Evolutionary conservation across 2,329 filamentous ascomycete species (phyloP), one percentile per base, ranked within the genome.

Genomic region (Hortaea werneckii): DNA sequence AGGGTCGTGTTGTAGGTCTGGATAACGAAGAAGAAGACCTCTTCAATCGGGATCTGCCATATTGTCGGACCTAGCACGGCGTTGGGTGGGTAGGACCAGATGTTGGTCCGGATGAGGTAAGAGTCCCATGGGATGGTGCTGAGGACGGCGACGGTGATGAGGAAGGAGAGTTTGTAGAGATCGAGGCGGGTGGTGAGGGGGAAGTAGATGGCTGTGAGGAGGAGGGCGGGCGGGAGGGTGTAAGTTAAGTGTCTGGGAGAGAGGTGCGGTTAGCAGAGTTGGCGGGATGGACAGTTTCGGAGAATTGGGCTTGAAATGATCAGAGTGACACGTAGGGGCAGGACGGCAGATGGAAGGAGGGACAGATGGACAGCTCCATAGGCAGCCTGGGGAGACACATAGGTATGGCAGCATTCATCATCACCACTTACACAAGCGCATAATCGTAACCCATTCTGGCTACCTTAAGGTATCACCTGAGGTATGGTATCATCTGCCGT

Each of bases 121-220:
- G 82, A 83, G 57, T 87, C 83, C 83, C 83, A 88, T 29, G 84
- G 84, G 27, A 82, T 79, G 0, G 84, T 86, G 4, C 82, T 76
- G 27, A 72, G 56, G 41, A 87, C 78, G 13, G 83, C 82, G 52
- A 85, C 72, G 13, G 70, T 65, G 48, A 83, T 70, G 42, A 86
- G 67, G 51, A 78, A 80, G 29, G 65, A 54, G 44, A 82, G 74
- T 58, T 81, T 82, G 63, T 79, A 82, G 35, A 77, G 56, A 58
- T 85, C 82, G 45, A 80, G 67, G 32, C 67, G 71, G 13, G 77
- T 82, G 44, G 79, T 71, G 32, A 87, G 70, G 2, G 82, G 82
- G 40, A 70, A 72, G 51, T 79, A 76, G 41, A 83, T 62, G 37
- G 75, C 54, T 11, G 80, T 79, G 52, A 85, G 70, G 37, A 74